Evolutionary conservation across 768 basidiomycete species (phyloP), one percentile per base, ranked within the genome.

Genomic region (Hypholoma fasciculare): DNA sequence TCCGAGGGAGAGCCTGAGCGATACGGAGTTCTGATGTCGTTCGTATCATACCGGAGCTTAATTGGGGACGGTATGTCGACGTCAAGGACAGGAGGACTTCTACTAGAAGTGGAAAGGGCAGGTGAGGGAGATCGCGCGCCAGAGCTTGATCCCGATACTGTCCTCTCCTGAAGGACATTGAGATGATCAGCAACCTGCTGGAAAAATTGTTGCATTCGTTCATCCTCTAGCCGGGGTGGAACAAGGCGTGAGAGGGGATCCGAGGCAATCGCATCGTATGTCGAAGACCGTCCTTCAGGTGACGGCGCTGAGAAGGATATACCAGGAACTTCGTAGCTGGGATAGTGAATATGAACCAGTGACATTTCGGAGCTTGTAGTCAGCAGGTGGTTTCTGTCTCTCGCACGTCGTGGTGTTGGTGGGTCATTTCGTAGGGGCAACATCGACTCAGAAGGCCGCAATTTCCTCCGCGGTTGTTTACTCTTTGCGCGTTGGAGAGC

Each of bases 121-220:
- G 37, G n/a, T 11, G 52, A 53, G 27, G 54, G 34, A 19, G 44
- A 37, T 3, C 27, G 36, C 11, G 42, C 56, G 30, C 19, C 37
- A 60, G 57, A 43, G 64, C 59, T 47, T 49, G 50, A 56, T 62
- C 63, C 13, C 63, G 63, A 57, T 65, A 61, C 61, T 54, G 43
- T 67, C 78, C 50, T 81, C 39, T 80, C 76, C 65, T 90, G 86
- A 75, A 94, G 85, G 44, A 82, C 80, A 64, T 88, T 86, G 56
- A 95, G 82, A 68, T 92, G 90, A 48, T 89, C 84, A 7, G 87
- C 89, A 47, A 95, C 87, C 70, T 96, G 91, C 54, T 89, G 80
- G 72, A 95, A 92, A 75, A 96, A 96, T 47, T 84, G 74, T 63
- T 94, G 91, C 65, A 96, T 85, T 46, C 83, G 86, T 52, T 84